These are phyloP conservation scores for Lyophyllum shimeji DNA, from an alignment of 768 basidiomycete species.

Conservation along the genomic window DNA sequence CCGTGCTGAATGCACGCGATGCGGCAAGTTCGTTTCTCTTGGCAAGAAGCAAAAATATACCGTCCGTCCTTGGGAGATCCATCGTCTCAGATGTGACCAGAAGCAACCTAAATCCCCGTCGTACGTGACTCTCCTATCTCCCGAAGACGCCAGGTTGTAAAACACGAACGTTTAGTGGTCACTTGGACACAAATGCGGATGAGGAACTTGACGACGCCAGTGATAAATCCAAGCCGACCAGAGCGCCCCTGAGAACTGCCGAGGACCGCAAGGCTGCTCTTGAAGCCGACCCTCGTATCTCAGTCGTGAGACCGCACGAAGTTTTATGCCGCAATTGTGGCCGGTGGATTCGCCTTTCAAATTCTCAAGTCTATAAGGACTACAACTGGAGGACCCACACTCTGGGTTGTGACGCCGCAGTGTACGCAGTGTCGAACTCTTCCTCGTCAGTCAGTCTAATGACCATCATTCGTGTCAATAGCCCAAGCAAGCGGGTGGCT, in stretches of 20 bases:
- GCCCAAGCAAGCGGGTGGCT: constrained; percentile 60
- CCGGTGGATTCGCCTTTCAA: constrained; percentile 60
- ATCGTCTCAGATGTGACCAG: constrained; percentile 54
- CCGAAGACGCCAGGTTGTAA: not conserved
- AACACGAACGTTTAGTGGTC: not conserved
- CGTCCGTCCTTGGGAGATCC: constrained; percentile 61
- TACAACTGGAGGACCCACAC: constrained; percentile 58
- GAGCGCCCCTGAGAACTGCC: constrained; percentile 25
- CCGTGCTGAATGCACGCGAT: constrained; percentile 58
- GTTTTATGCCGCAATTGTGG: constrained; percentile 62
- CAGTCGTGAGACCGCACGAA: constrained; percentile 47
- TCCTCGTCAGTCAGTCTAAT: not conserved
- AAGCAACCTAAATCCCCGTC: constrained; percentile 28
- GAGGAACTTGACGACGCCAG: constrained; percentile 13
- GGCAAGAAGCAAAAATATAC: constrained; percentile 55
- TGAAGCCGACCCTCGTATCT: constrained; percentile 51
- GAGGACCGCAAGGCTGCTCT: constrained; percentile 51
- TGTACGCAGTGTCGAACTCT: constrained; percentile 29
- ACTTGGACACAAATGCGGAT: constrained; percentile 22
- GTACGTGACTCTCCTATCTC: constrained; percentile 19
- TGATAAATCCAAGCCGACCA: constrained; percentile 6
- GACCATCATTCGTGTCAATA: constrained; percentile 17
- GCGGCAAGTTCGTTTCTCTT: constrained; percentile 55
- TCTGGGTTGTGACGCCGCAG: constrained; percentile 37
- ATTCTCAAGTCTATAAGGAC: constrained; percentile 37